These are phyloP conservation scores for Tulasnella sp. DNA, from an alignment of 768 basidiomycete genomes.

Conservation along the genomic window DNA sequence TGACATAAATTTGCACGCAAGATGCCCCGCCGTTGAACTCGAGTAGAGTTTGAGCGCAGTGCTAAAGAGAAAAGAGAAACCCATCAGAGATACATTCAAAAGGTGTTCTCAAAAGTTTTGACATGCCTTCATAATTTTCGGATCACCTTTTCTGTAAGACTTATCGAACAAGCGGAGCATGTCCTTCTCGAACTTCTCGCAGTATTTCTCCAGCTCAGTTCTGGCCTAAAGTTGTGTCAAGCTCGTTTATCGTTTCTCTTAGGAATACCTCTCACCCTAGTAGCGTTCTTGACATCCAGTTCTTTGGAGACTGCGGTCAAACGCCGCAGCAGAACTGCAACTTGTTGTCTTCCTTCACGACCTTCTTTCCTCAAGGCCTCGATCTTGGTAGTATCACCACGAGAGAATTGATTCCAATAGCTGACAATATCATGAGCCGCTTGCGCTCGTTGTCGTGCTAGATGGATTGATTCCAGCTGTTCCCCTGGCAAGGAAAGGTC, in stretches of 20 bases:
- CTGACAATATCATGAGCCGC: slow-evolving; percentile 91
- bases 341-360: slow-evolving; percentile 78
- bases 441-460: slow-evolving; percentile 86
- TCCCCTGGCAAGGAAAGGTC: slow-evolving; percentile 57
- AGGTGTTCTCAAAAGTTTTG: background rate
- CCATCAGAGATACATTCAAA: background rate
- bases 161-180: slow-evolving; percentile 94
- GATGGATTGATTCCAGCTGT: slow-evolving; percentile 90
- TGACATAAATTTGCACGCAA: slow-evolving; percentile 97
- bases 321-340: slow-evolving; percentile 80
- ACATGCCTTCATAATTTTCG: slow-evolving; percentile 93
- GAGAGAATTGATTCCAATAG: slow-evolving; percentile 88
- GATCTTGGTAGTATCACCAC: slow-evolving; percentile 67
- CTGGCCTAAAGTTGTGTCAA: slow-evolving; percentile 54
- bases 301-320: slow-evolving; percentile 87
- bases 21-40: slow-evolving; percentile 98
- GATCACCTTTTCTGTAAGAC: slow-evolving; percentile 94
- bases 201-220: slow-evolving; percentile 92
- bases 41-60: slow-evolving; percentile 91
- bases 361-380: slow-evolving; percentile 83
- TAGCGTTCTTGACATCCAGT: slow-evolving; percentile 79
- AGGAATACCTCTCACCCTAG: slow-evolving; percentile 51
- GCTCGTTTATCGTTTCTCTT: background rate
- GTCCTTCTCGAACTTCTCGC: slow-evolving; percentile 98
- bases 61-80: slow-evolving; percentile 50